phyloP scores from a whole-genome alignment of 2,329 filamentous ascomycete species.

The Paecilomyces sp. region DNA sequence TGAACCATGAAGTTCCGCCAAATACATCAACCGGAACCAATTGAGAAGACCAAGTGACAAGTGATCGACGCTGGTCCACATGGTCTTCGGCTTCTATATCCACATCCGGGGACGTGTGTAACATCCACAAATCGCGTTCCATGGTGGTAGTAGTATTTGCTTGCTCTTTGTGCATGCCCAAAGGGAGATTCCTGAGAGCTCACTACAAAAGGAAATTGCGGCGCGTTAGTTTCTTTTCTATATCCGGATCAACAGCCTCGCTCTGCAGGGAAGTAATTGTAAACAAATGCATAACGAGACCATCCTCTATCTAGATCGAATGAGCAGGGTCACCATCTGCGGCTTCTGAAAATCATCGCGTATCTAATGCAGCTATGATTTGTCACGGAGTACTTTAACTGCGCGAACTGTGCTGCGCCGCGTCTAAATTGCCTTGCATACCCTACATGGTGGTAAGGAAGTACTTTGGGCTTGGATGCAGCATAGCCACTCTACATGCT shows the following conservation, averaged over 20 bases:
- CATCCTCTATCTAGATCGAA: not conserved
- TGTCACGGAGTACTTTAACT: not conserved
- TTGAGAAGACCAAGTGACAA: too few species aligned
- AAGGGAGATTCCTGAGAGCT: not conserved
- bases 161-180: not conserved
- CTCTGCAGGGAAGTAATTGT: not conserved
- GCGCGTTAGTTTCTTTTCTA: not conserved
- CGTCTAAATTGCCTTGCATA: not conserved
- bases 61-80: too few species aligned
- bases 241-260: not conserved
- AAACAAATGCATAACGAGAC: too few species aligned
- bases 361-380: not conserved
- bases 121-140: not conserved
- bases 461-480: not conserved
- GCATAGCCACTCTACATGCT: not conserved
- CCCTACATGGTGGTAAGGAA: not conserved
- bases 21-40: too few species aligned
- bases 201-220: not conserved
- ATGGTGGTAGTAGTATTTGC: not conserved
- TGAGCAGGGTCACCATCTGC: not conserved
- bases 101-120: not conserved
- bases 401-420: not conserved
- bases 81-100: too few species aligned
- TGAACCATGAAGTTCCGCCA: not conserved
- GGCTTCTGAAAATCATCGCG: not conserved